phyloP scores from a whole-genome alignment of 164 flowering plant genomes.

The Sextonia rubra region DNA sequence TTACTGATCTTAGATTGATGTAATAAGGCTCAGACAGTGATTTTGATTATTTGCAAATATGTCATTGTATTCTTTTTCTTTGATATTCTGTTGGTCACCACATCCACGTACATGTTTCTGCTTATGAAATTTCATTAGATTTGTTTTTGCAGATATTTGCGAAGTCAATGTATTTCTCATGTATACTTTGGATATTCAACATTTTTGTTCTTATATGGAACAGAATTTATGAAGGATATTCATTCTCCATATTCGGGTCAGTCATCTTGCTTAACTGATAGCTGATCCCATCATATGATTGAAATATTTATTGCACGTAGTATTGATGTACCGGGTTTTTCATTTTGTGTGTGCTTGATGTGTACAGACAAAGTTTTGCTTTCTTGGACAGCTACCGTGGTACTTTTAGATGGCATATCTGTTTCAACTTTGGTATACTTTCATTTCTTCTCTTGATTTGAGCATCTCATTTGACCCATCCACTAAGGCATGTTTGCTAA shows the following conservation, averaged over 20 bases:
- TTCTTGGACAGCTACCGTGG: slow-evolving; percentile 82
- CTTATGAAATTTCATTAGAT: neutral
- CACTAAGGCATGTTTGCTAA: too few relatives aligned
- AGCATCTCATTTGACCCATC: neutral
- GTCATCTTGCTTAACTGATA: slow-evolving; percentile 19
- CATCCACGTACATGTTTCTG: neutral
- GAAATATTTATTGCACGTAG: neutral
- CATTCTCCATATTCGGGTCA: slow-evolving; percentile 77
- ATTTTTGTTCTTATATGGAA: slow-evolving; percentile 67
- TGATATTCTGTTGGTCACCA: neutral
- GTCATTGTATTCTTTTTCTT: neutral
- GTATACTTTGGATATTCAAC: slow-evolving; percentile 68
- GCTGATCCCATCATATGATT: neutral
- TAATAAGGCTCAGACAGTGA: neutral
- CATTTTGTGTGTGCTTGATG: slow-evolving; percentile 3
- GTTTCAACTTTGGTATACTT: slow-evolving; percentile 89
- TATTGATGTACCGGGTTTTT: neutral
- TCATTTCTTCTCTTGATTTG: slow-evolving; percentile 7
- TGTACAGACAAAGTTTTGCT: slow-evolving; percentile 58
- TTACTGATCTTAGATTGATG: neutral
- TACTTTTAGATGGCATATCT: slow-evolving; percentile 94
- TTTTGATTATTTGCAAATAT: too few relatives aligned
- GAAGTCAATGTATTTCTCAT: slow-evolving; percentile 51
- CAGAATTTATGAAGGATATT: slow-evolving; percentile 85
- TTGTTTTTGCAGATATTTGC: slow-evolving; percentile 59